phyloP scores from a whole-genome alignment of 176 grass and related monocot species.

The Canna indica region DNA sequence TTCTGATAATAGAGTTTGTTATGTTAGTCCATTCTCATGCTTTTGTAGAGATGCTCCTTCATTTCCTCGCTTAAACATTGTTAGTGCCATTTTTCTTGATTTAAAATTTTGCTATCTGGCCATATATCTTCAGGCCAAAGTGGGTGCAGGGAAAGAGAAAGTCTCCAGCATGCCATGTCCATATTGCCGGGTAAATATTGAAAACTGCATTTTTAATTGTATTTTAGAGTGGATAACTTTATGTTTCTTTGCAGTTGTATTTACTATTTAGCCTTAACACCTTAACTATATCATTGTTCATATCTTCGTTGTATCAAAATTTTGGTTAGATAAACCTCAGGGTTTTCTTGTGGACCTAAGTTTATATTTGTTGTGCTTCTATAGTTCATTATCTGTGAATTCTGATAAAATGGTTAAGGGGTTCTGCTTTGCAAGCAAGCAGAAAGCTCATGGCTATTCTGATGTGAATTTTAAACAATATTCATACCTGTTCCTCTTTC shows the following conservation, averaged over 20 bases:
- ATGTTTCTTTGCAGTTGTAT: no score
- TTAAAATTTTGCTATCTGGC: not conserved
- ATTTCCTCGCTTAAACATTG: not conserved
- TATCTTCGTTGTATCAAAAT: not conserved
- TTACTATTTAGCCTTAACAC: no score
- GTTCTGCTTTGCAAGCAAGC: not conserved
- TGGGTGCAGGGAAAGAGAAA: slow-evolving; percentile 38
- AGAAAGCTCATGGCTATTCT: not conserved
- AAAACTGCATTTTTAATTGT: not conserved
- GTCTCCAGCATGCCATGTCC: slow-evolving; percentile 39
- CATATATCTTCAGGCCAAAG: slow-evolving; percentile 43
- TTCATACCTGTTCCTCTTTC: not conserved
- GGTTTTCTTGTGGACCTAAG: not conserved
- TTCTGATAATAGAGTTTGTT: not conserved
- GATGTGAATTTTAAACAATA: not conserved
- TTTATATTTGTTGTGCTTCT: not conserved
- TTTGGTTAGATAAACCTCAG: not conserved
- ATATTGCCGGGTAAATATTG: slow-evolving; percentile 57
- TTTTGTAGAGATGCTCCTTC: not conserved
- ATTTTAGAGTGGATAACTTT: not conserved
- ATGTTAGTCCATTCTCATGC: not conserved
- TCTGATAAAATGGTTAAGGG: not conserved
- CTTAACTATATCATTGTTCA: not conserved
- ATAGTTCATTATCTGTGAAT: not conserved
- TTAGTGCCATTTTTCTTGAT: not conserved